Evolutionary conservation across 148 eudicot genomes (phyloP), one percentile per base, ranked within the genome.

Genomic region (Persicaria maculosa): DNA sequence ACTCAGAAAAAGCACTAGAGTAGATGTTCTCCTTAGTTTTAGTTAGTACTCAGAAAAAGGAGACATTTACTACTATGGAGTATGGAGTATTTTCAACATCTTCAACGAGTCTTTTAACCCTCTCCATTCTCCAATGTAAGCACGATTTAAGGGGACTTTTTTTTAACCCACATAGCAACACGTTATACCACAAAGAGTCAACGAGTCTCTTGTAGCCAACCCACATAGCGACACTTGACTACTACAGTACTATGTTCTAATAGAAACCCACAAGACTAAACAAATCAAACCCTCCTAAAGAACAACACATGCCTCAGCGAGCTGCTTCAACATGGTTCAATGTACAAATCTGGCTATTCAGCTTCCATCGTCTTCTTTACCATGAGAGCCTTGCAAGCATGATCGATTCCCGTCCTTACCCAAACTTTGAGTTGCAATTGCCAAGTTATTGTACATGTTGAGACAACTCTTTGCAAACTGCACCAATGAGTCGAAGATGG

Each of bases 381-480:
- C 25, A 22, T 22, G 25, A 22, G 25, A 22, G 1, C 25, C 25
- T 22, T 22, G 25, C 25, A 22, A 22, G 25, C 25, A 22, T 22
- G 25, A 76, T 68, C 80, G 79, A 16, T 82, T 79, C 67, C 78
- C 87, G 62, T 17, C 78, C 75, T 86, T 81, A 43, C 75, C 84
- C 44, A 75, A 76, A 40, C 84, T 83, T 65, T 79, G 85, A 12
- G 72, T 74, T 71, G 61, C 79, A 65, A 48, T 73, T 44, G 78
- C 82, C 76, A 90, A 79, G 46, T 88, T 92, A 81, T 82, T 78
- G 74, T 89, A 95, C 90, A 89, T 88, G 72, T 88, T 87, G 44
- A 83, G 80, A 67, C 94, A 89, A 40, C 84, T 85, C 74, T 80
- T 87, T 20, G 92, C 90, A 70, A 95, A 95, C 47, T 90, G 87